A percentile compares a stretch with the other conserved stretches of the same genome.
Conservation (phyloP, 2,329 filamentous ascomycete genomes). For the Aureobasidium melanogenum region DNA sequence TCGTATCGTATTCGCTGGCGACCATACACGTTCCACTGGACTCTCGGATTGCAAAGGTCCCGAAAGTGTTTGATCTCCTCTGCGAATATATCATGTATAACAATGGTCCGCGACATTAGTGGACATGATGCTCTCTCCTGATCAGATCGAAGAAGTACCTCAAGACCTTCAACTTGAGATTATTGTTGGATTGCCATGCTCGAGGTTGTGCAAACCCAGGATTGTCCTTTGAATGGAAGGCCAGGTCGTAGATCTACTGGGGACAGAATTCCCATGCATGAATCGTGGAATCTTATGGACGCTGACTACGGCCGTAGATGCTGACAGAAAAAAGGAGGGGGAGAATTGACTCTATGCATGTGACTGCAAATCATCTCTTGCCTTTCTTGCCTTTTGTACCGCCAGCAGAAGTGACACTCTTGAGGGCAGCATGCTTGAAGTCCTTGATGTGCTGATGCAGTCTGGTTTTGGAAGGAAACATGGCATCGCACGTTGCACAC, state of each 20-base stretch:
- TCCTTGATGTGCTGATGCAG: slow-evolving; percentile 66
- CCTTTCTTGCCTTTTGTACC: slow-evolving; percentile 24
- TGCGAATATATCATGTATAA: too few relatives aligned
- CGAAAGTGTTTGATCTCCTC: too few relatives aligned
- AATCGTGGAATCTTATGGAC: background rate
- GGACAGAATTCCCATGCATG: background rate
- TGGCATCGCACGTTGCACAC: slow-evolving; percentile 70
- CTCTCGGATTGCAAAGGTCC: too few relatives aligned
- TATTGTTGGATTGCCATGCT: too few relatives aligned
- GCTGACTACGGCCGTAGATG: background rate
- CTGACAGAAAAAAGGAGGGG: slow-evolving; percentile 14
- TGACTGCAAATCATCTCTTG: slow-evolving; percentile 17
- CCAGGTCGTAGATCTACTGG: background rate
- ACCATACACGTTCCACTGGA: too few relatives aligned
- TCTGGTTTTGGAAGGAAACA: slow-evolving; percentile 64
- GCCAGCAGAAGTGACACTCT: slow-evolving; percentile 16
- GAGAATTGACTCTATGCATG: background rate
- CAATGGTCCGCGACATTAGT: too few relatives aligned
- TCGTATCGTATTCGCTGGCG: too few relatives aligned
- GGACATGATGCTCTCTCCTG: too few relatives aligned
- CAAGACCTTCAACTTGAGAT: too few relatives aligned
- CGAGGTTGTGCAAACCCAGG: too few relatives aligned
- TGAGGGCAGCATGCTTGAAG: slow-evolving; percentile 52
- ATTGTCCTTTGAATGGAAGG: background rate
- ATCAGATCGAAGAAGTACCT: too few relatives aligned